phyloP scores from a whole-genome alignment of 176 grass and related monocot genomes.

The Triticum timopheevii region DNA sequence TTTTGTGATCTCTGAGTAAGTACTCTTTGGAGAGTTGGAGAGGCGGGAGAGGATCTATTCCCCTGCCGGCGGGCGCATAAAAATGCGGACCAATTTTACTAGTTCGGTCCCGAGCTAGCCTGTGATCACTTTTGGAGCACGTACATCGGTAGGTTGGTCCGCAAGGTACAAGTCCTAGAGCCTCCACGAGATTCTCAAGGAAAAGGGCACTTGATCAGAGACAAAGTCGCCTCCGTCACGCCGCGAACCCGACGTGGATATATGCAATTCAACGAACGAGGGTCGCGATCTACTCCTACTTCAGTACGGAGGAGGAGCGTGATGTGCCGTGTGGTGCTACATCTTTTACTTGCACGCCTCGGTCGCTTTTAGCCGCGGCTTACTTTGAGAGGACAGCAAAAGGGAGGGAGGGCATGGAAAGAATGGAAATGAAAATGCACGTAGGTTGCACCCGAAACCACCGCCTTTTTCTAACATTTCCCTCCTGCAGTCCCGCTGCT shows the following conservation, averaged over 20 bases:
- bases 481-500: background rate
- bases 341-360: background rate
- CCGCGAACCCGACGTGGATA: background rate
- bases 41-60: background rate
- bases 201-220: too few relatives aligned
- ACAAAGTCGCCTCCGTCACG: background rate
- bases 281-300: background rate
- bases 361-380: conserved; percentile 2
- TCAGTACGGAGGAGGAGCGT: background rate
- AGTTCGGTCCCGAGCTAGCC: background rate
- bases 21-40: conserved; percentile 14
- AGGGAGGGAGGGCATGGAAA: background rate
- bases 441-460: background rate
- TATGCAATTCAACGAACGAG: background rate
- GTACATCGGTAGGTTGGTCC: background rate
- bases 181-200: background rate
- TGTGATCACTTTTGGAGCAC: background rate
- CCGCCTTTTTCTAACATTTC: background rate
- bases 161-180: background rate
- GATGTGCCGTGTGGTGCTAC: background rate
- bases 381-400: conserved; percentile 4
- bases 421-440: background rate
- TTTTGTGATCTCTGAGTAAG: background rate
- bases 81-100: conserved; percentile 20
- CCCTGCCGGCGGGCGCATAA: background rate